Conservation (phyloP, 2,329 filamentous ascomycete genomes). For the Domatiomyces catenatus region DNA sequence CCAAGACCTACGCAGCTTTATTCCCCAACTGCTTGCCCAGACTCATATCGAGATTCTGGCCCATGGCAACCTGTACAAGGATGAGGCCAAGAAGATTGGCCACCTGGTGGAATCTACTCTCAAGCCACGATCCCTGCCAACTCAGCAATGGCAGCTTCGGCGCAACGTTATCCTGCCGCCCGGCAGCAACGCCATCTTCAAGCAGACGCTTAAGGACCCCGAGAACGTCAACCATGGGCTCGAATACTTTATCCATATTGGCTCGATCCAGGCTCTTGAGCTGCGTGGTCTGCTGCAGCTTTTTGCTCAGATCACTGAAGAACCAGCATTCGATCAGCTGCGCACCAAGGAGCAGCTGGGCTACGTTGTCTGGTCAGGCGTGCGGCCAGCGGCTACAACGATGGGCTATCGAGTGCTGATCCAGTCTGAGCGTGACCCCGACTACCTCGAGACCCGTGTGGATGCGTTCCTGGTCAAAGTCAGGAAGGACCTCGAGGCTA, state of each 20-base stretch:
- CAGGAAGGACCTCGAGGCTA: slow-evolving; percentile 49
- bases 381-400: slow-evolving; percentile 55
- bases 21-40: slow-evolving; percentile 64
- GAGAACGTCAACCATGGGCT: slow-evolving; percentile 82
- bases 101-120: slow-evolving; percentile 66
- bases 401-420: slow-evolving; percentile 80
- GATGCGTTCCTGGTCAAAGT: slow-evolving; percentile 66
- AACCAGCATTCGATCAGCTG: slow-evolving; percentile 86
- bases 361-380: slow-evolving; percentile 83
- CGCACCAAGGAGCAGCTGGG: slow-evolving; percentile 91
- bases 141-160: slow-evolving; percentile 62
- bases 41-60: slow-evolving; percentile 75
- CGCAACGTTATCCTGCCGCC: slow-evolving; percentile 63
- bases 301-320: slow-evolving; percentile 77
- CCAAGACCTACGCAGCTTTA: slow-evolving; percentile 61
- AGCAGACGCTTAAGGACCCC: slow-evolving; percentile 65
- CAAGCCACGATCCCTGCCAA: slow-evolving; percentile 56
- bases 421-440: slow-evolving; percentile 73
- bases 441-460: slow-evolving; percentile 75
- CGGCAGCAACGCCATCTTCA: slow-evolving; percentile 71
- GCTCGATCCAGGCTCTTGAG: slow-evolving; percentile 51
- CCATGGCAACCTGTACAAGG: slow-evolving; percentile 87
- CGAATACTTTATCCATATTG: slow-evolving; percentile 60
- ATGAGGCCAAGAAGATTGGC: slow-evolving; percentile 74
- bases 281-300: slow-evolving; percentile 64